Evolutionary conservation across 2,329 filamentous ascomycete genomes (phyloP).

Genomic region (Tympanopsis confertula): DNA sequence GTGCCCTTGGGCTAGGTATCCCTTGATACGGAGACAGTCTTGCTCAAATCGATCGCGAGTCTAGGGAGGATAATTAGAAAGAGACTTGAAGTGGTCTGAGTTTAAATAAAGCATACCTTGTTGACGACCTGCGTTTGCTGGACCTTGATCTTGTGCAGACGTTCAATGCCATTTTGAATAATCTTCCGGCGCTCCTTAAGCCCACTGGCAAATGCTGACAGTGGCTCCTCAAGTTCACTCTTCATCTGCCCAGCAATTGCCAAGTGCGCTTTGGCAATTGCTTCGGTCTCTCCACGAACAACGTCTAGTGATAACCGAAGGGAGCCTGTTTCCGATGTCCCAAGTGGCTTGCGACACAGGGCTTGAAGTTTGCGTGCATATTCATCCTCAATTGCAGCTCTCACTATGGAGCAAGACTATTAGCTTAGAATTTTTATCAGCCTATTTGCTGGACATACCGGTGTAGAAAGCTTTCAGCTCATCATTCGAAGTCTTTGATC

Average conservation of each 20-base stretch:
- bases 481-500: constrained; percentile 87
- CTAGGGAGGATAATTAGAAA: constrained; percentile 11
- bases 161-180: constrained; percentile 55
- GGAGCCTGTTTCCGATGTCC: constrained; percentile 49
- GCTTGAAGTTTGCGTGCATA: constrained; percentile 54
- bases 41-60: constrained; percentile 59
- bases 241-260: constrained; percentile 58
- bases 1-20: constrained; percentile 60
- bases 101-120: constrained; percentile 29
- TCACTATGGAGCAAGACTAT: constrained; percentile 34
- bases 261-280: constrained; percentile 55
- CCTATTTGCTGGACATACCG: constrained; percentile 44
- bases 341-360: constrained; percentile 55
- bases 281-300: constrained; percentile 51
- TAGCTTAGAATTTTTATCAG: too few species aligned
- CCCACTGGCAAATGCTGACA: constrained; percentile 51
- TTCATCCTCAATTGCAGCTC: constrained; percentile 58
- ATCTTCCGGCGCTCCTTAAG: constrained; percentile 61
- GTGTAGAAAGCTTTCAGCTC: constrained; percentile 86
- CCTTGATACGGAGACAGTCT: constrained; percentile 61
- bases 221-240: constrained; percentile 54
- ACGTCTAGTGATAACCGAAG: constrained; percentile 52
- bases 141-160: constrained; percentile 54
- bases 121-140: constrained; percentile 54
- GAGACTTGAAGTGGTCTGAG: background rate